Evolutionary conservation across 257 asterid genomes (phyloP).

Genomic region (Paraleonurus japonicus): DNA sequence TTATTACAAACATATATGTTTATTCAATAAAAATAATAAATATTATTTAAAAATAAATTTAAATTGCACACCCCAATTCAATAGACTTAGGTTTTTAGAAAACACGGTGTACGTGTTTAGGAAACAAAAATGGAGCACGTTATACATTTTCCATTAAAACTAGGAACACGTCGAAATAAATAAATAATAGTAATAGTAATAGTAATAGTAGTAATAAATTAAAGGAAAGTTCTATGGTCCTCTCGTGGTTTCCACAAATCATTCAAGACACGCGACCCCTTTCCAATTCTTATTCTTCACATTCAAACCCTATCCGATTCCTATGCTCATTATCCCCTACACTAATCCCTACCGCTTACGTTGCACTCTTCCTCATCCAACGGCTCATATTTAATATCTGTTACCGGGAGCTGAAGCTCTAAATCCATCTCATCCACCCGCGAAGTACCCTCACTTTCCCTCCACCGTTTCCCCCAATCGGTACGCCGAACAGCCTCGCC

Average conservation of each 20-base stretch:
- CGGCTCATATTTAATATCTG: slow-evolving; percentile 36
- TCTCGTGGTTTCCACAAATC: neutral
- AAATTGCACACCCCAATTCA: no score
- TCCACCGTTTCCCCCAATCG: slow-evolving; percentile 36
- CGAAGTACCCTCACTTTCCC: slow-evolving; percentile 22
- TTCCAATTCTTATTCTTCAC: neutral
- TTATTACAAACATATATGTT: no score
- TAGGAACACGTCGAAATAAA: neutral
- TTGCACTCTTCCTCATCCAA: slow-evolving; percentile 27
- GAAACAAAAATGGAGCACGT: neutral
- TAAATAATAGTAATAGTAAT: no score
- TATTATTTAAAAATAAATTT: no score
- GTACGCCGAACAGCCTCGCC: slow-evolving; percentile 39
- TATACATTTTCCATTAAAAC: neutral
- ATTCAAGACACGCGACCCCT: neutral
- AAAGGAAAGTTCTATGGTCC: neutral
- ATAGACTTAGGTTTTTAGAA: no score
- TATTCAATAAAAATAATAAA: no score
- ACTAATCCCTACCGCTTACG: neutral
- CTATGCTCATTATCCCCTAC: neutral
- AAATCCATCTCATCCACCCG: slow-evolving; percentile 33
- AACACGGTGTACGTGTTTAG: neutral
- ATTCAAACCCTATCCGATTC: neutral
- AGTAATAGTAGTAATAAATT: no score
- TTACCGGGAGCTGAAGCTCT: slow-evolving; percentile 42